A percentile compares a stretch with the other conserved stretches of the same genome.
Evolutionary conservation across 164 flowering plant genomes (phyloP).

Genomic region (Vitis rupestris): DNA sequence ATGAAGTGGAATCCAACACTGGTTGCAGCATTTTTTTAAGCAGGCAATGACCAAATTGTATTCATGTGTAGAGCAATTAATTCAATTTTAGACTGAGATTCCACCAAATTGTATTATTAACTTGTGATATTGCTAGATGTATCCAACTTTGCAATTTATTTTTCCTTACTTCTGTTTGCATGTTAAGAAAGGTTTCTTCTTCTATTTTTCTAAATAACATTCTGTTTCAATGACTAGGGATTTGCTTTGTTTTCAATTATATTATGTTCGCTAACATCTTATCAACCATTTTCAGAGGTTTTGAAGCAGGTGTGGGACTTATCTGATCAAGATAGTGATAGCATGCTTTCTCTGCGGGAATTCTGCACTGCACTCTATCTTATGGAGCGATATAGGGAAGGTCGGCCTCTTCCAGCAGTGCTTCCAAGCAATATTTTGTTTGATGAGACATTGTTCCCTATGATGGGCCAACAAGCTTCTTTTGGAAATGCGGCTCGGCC

Average conservation of each 20-base stretch:
- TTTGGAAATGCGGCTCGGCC: slow-evolving; percentile 66
- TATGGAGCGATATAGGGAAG: slow-evolving; percentile 96
- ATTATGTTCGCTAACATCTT: slow-evolving; percentile 10
- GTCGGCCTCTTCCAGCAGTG: slow-evolving; percentile 74
- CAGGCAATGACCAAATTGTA: no score
- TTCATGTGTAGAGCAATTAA: no score
- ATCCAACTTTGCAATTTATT: no score
- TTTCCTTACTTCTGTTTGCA: no score
- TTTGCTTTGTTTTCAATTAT: background rate
- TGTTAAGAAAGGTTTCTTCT: no score
- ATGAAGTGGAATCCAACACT: no score
- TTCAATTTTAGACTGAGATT: background rate
- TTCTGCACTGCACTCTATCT: slow-evolving; percentile 89
- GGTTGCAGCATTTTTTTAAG: background rate
- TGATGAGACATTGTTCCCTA: slow-evolving; percentile 62
- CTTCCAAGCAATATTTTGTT: slow-evolving; percentile 65
- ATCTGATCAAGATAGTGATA: slow-evolving; percentile 94
- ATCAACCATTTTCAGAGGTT: slow-evolving; percentile 59
- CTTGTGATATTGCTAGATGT: background rate
- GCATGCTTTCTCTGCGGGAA: slow-evolving; percentile 91
- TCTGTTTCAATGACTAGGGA: background rate
- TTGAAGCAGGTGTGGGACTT: slow-evolving; percentile 98
- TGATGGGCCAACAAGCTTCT: slow-evolving; percentile 51
- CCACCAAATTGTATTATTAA: background rate
- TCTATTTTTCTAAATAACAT: no score